Evolutionary conservation across 2,329 filamentous ascomycete genomes (phyloP).

Genomic region (Claviceps sp.): DNA sequence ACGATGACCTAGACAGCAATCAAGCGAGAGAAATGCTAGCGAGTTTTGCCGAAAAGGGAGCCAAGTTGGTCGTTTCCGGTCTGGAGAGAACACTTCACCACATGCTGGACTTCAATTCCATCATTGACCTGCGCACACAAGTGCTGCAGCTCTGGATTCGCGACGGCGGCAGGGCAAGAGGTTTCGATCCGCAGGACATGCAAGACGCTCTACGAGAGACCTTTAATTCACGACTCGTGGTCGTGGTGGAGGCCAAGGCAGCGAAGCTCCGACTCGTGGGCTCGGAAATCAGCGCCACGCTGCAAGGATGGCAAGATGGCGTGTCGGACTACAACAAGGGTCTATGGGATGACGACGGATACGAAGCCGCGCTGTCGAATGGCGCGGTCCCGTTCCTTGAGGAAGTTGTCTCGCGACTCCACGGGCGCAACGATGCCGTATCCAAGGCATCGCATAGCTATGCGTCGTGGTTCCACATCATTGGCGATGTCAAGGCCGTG

Average conservation of each 20-base stretch:
- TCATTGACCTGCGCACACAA: slow-evolving; percentile 56
- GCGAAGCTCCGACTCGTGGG: slow-evolving; percentile 51
- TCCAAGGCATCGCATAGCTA: slow-evolving; percentile 50
- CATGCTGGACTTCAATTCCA: slow-evolving; percentile 51
- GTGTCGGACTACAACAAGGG: slow-evolving; percentile 35
- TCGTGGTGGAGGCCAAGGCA: slow-evolving; percentile 50
- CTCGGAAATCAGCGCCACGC: slow-evolving; percentile 45
- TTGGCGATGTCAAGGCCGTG: slow-evolving; percentile 51
- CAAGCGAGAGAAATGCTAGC: slow-evolving; percentile 48
- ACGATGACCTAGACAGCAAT: slow-evolving; percentile 56
- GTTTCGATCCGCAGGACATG: slow-evolving; percentile 54
- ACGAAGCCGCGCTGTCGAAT: slow-evolving; percentile 50
- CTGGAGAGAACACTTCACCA: slow-evolving; percentile 44
- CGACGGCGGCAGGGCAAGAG: slow-evolving; percentile 48
- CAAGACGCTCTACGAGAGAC: slow-evolving; percentile 53
- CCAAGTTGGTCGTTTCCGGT: slow-evolving; percentile 46
- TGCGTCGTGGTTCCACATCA: slow-evolving; percentile 57
- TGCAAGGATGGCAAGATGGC: slow-evolving; percentile 46
- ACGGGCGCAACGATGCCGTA: slow-evolving; percentile 59
- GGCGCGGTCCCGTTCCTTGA: slow-evolving; percentile 57
- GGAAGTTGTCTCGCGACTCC: slow-evolving; percentile 52
- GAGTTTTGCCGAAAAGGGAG: slow-evolving; percentile 49
- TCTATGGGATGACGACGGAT: slow-evolving; percentile 54
- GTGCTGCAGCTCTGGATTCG: slow-evolving; percentile 65
- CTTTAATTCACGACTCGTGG: slow-evolving; percentile 54